A percentile compares a stretch with the other conserved stretches of the same genome.
Conservation (phyloP, 2,329 filamentous ascomycete genomes). For the Colletotrichum viniferum region DNA sequence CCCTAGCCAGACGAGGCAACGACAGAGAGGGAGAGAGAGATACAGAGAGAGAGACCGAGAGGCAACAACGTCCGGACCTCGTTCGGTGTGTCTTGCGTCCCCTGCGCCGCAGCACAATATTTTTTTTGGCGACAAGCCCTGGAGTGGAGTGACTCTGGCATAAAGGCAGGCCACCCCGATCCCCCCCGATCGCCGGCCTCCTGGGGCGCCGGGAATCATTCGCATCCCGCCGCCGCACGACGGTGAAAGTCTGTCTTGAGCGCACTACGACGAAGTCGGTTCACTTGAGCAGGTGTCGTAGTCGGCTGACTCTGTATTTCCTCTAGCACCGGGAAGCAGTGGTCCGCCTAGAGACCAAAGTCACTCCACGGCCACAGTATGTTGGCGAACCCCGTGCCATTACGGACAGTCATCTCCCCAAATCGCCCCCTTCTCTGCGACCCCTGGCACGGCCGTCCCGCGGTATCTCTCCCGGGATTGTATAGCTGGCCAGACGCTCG, state of each 20-base stretch:
- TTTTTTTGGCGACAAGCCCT: constrained; percentile 15
- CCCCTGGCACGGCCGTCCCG: background rate
- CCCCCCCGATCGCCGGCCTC: constrained; percentile 5
- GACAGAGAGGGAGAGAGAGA: background rate
- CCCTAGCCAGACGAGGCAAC: background rate
- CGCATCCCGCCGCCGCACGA: constrained; percentile 6
- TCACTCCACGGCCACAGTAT: constrained; percentile 11
- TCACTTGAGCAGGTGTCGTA: constrained; percentile 10
- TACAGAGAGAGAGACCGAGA: background rate
- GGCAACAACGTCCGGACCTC: background rate
- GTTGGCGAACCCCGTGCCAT: background rate
- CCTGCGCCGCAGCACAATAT: constrained; percentile 5
- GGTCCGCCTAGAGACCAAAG: constrained; percentile 1
- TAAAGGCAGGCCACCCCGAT: constrained; percentile 11
- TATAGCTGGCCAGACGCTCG: background rate
- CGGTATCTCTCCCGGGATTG: background rate
- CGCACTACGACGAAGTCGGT: constrained; percentile 1
- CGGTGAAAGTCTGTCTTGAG: background rate
- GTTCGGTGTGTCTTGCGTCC: background rate
- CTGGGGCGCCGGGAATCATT: background rate
- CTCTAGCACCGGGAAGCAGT: background rate
- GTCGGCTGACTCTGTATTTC: constrained; percentile 7
- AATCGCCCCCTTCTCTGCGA: background rate
- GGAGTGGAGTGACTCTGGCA: constrained; percentile 20
- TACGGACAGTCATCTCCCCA: constrained; percentile 2